Base-by-base conservation (phyloP, 768 basidiomycete species). In the Collybiopsis confluens region DNA sequence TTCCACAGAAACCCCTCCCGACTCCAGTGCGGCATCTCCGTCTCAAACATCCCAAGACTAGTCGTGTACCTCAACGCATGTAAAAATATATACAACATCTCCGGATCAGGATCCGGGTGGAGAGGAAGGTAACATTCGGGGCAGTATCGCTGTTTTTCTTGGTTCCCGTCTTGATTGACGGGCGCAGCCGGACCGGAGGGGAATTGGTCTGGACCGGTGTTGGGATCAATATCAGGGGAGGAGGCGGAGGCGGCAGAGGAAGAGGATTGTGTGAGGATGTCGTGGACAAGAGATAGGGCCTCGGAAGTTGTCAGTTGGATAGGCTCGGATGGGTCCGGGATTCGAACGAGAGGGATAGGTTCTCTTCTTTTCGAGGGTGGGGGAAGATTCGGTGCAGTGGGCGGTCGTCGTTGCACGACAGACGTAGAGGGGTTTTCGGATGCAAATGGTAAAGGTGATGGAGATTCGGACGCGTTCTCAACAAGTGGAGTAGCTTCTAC, bases 41-140 rank as follows among this genome's bases (percentile, higher is more conserved):
- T 91, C 69, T 89, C 83, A 61, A 90, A 96, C 24, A 78, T 70
- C n/a, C 92, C 92, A 41, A 93, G 72, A 57, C 82, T 84, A 11
- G 87, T 87, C 45, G 85, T 89, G 68, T 94, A 98, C 61, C 80
- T 80, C 63, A 90, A 68, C 24, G 97, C 95, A 63, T 99, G 97
- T 64, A 99, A 70, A 70, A 95, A 99, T 59, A 99, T 98, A 70
- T 92, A 98, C 54, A 98, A 73, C 56, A 84, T 84, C 66, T 94
- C 92, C 2, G 95, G 94, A 62, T 82, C 83, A 1, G 96, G 97
- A 69, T 99, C 97, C 10, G 93, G 92, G 54, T 94, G 86, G 23
- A 98, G 70, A 15, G 97, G 97, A 43, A 97, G 74, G 68, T 90
- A 98, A 66, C 96, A 99, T 64, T 92, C 90, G 1, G 81, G 75